Evolutionary conservation across 495 filamentous ascomycete species (phyloP).

Genomic region (Aspergillus carlsbadensis): DNA sequence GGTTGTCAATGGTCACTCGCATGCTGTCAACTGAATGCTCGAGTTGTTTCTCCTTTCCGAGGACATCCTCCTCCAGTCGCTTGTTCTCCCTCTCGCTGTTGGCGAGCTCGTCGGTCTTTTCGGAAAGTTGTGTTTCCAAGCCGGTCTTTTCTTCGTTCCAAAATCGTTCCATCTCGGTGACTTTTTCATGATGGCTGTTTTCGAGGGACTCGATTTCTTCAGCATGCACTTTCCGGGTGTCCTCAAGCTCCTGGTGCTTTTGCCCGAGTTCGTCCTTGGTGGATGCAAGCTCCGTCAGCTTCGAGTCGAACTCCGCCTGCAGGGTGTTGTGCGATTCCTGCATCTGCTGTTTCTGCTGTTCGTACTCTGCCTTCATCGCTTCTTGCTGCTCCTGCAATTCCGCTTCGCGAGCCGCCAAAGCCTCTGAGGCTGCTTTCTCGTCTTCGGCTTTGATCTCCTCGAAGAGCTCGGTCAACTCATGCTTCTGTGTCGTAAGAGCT

Average conservation of each 20-base stretch:
- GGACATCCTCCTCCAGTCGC: constrained; percentile 42
- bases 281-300: constrained; percentile 34
- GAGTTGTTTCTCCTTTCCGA: constrained; percentile 51
- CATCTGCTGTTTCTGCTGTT: constrained; percentile 43
- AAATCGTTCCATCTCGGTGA: constrained; percentile 37
- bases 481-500: constrained; percentile 40
- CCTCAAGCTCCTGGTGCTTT: constrained; percentile 31
- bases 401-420: constrained; percentile 39
- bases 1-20: constrained; percentile 48
- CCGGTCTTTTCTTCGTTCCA: constrained; percentile 36
- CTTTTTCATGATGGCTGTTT: constrained; percentile 32
- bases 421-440: constrained; percentile 40
- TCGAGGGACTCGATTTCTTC: constrained; percentile 29
- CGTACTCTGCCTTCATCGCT: constrained; percentile 40
- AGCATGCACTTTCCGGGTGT: constrained; percentile 31
- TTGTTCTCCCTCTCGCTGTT: constrained; percentile 50
- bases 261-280: constrained; percentile 31
- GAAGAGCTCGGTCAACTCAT: constrained; percentile 45
- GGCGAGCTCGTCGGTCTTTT: constrained; percentile 37
- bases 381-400: constrained; percentile 39
- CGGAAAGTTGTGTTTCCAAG: constrained; percentile 36
- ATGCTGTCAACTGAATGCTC: constrained; percentile 49
- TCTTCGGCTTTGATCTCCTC: constrained; percentile 51
- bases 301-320: constrained; percentile 35
- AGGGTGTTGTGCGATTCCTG: constrained; percentile 40